phyloP scores from a whole-genome alignment of 2,329 filamentous ascomycete species.

The Pezicula neosporulosa region DNA sequence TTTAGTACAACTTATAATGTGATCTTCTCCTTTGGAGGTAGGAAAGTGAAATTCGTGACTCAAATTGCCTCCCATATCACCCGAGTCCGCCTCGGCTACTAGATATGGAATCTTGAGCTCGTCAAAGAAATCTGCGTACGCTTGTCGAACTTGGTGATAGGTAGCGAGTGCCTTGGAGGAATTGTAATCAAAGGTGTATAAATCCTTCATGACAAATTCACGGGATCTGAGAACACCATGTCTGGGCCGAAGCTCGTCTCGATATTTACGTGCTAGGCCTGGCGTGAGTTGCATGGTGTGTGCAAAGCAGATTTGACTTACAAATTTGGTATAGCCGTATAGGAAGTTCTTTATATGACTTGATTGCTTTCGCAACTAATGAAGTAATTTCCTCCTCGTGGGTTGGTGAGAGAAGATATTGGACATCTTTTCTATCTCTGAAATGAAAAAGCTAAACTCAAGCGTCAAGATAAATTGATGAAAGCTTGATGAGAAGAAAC shows the following conservation, averaged over 20 bases:
- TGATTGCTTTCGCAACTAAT: constrained; percentile 68
- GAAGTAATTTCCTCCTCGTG: constrained; percentile 96
- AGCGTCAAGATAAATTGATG: constrained; percentile 6
- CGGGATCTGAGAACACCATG: constrained; percentile 83
- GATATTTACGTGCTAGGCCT: constrained; percentile 75
- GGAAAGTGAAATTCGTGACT: constrained; percentile 95
- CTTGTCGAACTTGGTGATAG: constrained; percentile 69
- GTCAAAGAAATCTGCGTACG: constrained; percentile 75
- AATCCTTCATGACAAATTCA: constrained; percentile 97
- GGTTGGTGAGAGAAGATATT: constrained; percentile 81
- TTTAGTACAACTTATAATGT: constrained; percentile 67
- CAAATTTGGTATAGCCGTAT: constrained; percentile 87
- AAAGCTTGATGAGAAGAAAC: constrained; percentile 8
- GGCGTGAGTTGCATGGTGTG: constrained; percentile 3
- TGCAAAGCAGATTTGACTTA: constrained; percentile 34
- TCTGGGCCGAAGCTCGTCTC: constrained; percentile 85
- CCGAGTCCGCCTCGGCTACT: constrained; percentile 85
- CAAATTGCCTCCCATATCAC: constrained; percentile 89
- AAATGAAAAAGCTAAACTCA: constrained; percentile 70
- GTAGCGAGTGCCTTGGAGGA: constrained; percentile 69
- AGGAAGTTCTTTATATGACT: constrained; percentile 84
- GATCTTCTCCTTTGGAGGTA: constrained; percentile 78
- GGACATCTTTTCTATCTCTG: constrained; percentile 70
- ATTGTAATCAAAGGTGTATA: constrained; percentile 88
- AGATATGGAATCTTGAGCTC: constrained; percentile 81